phyloP scores from a whole-genome alignment of 768 basidiomycete genomes.

The Suillus tomentosus region DNA sequence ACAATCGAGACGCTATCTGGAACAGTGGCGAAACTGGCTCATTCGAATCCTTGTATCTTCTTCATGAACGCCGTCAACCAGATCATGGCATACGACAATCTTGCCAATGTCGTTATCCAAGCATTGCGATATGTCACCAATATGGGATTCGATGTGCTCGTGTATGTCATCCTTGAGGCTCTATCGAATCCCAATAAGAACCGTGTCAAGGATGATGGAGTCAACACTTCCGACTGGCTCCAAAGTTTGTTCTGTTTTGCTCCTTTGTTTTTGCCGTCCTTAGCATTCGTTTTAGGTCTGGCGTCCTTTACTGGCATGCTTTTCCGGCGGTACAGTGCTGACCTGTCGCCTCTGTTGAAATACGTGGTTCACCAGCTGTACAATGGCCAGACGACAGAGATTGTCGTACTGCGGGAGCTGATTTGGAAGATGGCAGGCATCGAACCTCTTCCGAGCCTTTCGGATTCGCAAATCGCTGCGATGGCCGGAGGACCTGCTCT shows the following conservation, averaged over 20 bases:
- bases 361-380: constrained; percentile 92
- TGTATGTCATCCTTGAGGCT: constrained; percentile 85
- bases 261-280: constrained; percentile 18
- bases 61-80: constrained; percentile 90
- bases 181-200: constrained; percentile 81
- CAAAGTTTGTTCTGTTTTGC: constrained; percentile 64
- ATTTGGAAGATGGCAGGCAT: constrained; percentile 97
- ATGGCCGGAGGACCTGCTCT: constrained; percentile 91
- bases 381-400: constrained; percentile 80
- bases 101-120: constrained; percentile 87
- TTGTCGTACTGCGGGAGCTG: constrained; percentile 88
- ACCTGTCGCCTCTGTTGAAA: constrained; percentile 80
- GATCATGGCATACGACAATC: constrained; percentile 95
- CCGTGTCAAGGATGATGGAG: constrained; percentile 89
- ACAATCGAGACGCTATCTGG: constrained; percentile 85
- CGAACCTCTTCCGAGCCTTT: constrained; percentile 85
- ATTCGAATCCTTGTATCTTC: constrained; percentile 91
- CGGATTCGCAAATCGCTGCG: constrained; percentile 83
- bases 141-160: constrained; percentile 92
- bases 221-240: constrained; percentile 88
- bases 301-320: constrained; percentile 93
- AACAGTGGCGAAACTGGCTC: constrained; percentile 88
- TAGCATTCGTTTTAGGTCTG: constrained; percentile 56
- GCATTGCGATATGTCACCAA: constrained; percentile 86
- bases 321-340: constrained; percentile 83